Conservation (phyloP, 176 grass and related monocot genomes). For the Oryza brachyantha region DNA sequence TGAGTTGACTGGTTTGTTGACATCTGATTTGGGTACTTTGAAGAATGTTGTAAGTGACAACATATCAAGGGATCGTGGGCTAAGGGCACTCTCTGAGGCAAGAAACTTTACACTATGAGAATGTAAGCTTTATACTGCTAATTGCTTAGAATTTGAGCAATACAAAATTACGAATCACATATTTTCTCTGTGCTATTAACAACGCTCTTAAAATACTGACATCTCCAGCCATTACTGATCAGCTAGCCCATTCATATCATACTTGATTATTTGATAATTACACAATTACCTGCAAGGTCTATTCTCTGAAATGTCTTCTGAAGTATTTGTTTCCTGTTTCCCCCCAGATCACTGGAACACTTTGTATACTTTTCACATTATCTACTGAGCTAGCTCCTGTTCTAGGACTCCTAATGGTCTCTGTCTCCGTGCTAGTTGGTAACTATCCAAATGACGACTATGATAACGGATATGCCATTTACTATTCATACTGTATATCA, state of each 20-base stretch:
- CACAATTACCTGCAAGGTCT: conserved; percentile 11
- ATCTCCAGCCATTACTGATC: neutral
- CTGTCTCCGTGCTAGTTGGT: conserved; percentile 82
- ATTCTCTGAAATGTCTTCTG: conserved; percentile 12
- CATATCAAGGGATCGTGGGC: conserved; percentile 94
- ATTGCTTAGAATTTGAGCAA: conserved; percentile 44
- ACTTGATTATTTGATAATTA: neutral
- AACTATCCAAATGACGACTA: conserved; percentile 30
- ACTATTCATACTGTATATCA: neutral
- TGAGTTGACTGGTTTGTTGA: conserved; percentile 93
- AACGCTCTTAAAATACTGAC: neutral
- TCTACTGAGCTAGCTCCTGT: conserved; percentile 92
- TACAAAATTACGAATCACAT: conserved; percentile 5
- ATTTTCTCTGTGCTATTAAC: conserved; percentile 26
- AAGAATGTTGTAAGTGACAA: conserved; percentile 90
- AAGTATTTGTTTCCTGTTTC: neutral
- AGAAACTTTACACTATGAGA: conserved; percentile 65
- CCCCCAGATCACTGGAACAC: conserved; percentile 83
- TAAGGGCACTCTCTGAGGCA: conserved; percentile 97
- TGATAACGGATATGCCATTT: neutral
- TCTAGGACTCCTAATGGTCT: conserved; percentile 82
- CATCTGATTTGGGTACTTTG: conserved; percentile 88
- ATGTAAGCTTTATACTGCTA: conserved; percentile 54
- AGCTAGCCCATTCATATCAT: conserved; percentile 27
- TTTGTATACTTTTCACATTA: conserved; percentile 90